A percentile compares a stretch with the other conserved stretches of the same genome.
phyloP scores from a whole-genome alignment of 2,329 filamentous ascomycete genomes.

The Trichoderma aggressivum region DNA sequence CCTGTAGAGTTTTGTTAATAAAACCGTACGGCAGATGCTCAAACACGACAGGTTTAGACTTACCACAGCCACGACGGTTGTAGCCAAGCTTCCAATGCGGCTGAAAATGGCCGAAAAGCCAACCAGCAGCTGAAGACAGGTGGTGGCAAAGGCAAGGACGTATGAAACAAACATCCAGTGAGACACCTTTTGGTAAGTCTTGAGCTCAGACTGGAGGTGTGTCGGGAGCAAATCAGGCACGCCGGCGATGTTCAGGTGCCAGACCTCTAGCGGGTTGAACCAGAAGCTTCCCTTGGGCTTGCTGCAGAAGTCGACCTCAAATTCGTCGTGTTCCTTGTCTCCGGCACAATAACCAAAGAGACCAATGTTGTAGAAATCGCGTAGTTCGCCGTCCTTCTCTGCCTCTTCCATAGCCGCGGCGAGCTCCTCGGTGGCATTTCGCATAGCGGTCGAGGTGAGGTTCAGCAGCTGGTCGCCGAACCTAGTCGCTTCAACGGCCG shows the following conservation, averaged over 20 bases:
- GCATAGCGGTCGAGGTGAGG: neutral
- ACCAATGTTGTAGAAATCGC: constrained; percentile 13
- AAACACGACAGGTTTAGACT: neutral
- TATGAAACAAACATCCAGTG: constrained; percentile 17
- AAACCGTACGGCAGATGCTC: neutral
- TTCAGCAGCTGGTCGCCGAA: constrained; percentile 5
- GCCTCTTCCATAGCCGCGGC: constrained; percentile 8
- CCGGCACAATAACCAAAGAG: constrained; percentile 10
- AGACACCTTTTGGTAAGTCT: constrained; percentile 7
- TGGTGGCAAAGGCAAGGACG: neutral
- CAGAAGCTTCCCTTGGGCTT: constrained; percentile 10
- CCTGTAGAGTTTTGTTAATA: neutral
- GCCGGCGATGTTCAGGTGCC: constrained; percentile 4
- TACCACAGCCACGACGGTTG: constrained; percentile 3
- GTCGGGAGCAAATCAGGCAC: constrained; percentile 1
- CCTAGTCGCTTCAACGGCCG: neutral
- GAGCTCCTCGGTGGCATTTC: constrained; percentile 1
- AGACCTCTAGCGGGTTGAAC: constrained; percentile 15
- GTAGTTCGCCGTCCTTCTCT: neutral
- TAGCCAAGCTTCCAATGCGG: constrained; percentile 1
- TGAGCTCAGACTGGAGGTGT: constrained; percentile 3
- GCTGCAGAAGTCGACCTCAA: constrained; percentile 2
- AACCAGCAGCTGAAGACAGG: neutral
- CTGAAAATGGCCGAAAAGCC: constrained; percentile 13
- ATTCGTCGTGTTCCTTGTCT: neutral